These are phyloP conservation scores for Pyrenophora tritici-repentis DNA, from an alignment of 2,329 filamentous ascomycete species.

Conservation along the genomic window DNA sequence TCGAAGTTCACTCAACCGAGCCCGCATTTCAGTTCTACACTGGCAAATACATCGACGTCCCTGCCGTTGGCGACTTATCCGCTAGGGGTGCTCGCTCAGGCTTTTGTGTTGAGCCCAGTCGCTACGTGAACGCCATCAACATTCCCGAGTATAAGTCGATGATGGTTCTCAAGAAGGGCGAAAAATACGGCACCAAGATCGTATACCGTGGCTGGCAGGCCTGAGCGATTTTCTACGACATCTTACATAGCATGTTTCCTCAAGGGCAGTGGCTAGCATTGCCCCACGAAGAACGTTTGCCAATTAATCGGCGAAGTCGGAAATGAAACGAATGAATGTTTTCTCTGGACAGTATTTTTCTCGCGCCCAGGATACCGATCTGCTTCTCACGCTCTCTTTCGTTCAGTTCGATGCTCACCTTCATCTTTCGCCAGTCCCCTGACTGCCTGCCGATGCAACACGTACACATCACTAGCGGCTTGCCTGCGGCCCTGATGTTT, in stretches of 20 bases:
- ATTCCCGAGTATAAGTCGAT: conserved; percentile 77
- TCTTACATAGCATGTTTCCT: background rate
- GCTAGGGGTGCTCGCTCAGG: conserved; percentile 71
- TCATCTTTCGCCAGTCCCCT: too few species aligned
- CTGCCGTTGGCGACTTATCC: conserved; percentile 62
- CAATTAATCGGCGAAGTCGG: too few species aligned
- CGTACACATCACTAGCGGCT: background rate
- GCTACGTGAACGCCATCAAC: conserved; percentile 89
- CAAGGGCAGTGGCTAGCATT: background rate
- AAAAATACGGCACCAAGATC: conserved; percentile 78
- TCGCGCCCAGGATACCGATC: too few species aligned
- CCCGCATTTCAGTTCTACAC: conserved; percentile 98
- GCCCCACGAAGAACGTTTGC: too few species aligned
- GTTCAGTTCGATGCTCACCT: too few species aligned
- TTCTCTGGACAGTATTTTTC: too few species aligned
- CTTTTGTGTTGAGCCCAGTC: conserved; percentile 90
- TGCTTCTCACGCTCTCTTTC: too few species aligned
- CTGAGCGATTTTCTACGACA: conserved; percentile 10
- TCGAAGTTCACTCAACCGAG: conserved; percentile 89
- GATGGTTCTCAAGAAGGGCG: conserved; percentile 81
- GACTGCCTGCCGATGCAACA: too few species aligned
- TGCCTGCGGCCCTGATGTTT: background rate
- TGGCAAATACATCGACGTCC: conserved; percentile 80
- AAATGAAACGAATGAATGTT: too few species aligned
- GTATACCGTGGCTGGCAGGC: conserved; percentile 85